These are phyloP conservation scores for Phytopythium helicoides DNA, from an alignment of 352 stramenopile species.

Conservation along the genomic window DNA sequence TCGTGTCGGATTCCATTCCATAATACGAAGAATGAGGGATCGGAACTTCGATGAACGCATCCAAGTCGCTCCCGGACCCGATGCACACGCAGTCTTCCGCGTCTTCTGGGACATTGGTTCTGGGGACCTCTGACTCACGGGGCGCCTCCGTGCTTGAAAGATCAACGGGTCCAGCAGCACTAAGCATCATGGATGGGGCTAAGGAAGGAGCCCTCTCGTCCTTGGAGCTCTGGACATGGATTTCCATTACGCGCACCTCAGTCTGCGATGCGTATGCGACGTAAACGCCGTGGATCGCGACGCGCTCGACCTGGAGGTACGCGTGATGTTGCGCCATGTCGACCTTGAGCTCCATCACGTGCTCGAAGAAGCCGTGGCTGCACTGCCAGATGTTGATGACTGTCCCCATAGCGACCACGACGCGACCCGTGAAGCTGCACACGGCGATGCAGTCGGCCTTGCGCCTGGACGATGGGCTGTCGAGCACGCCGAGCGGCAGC, in stretches of 20 bases:
- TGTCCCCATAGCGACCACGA: slow-evolving; percentile 71
- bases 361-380: slow-evolving; percentile 83
- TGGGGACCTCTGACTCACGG: slow-evolving; percentile 6
- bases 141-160: slow-evolving; percentile 11
- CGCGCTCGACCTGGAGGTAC: slow-evolving; percentile 69
- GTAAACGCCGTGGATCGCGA: slow-evolving; percentile 81
- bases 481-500: slow-evolving; percentile 69
- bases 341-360: slow-evolving; percentile 87
- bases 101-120: slow-evolving; percentile 33
- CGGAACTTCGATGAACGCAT: slow-evolving; percentile 52
- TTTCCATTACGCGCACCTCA: slow-evolving; percentile 82
- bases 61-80: slow-evolving; percentile 28
- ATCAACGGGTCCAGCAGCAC: slow-evolving; percentile 3
- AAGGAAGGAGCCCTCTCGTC: slow-evolving; percentile 18
- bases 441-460: slow-evolving; percentile 73
- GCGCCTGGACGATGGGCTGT: slow-evolving; percentile 46
- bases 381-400: slow-evolving; percentile 87
- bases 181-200: slow-evolving; percentile 2
- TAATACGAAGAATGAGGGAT: slow-evolving; percentile 58
- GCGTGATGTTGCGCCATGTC: slow-evolving; percentile 72
- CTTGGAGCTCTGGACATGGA: slow-evolving; percentile 55
- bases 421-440: slow-evolving; percentile 80
- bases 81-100: slow-evolving; percentile 44
- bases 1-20: slow-evolving; percentile 39
- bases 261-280: slow-evolving; percentile 72